phyloP scores from a whole-genome alignment of 2,329 filamentous ascomycete genomes.

The Cordyceps fumosorosea region DNA sequence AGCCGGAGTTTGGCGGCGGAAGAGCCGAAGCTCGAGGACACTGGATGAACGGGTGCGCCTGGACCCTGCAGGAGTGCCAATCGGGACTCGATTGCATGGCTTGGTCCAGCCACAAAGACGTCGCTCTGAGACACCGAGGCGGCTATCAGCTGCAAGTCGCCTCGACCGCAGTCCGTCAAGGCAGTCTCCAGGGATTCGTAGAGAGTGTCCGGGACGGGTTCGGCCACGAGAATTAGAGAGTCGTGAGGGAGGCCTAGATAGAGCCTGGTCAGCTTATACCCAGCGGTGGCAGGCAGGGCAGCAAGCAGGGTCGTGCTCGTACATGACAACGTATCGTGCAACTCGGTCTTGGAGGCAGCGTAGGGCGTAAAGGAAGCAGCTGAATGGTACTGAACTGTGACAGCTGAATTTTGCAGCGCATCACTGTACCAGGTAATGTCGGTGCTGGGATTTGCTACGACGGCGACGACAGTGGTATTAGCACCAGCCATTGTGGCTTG shows the following conservation, averaged over 20 bases:
- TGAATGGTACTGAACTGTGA: neutral
- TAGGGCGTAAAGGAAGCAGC: neutral
- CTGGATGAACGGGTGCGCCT: neutral
- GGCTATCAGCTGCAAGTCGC: neutral
- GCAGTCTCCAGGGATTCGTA: neutral
- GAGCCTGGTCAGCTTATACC: neutral
- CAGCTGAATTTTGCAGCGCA: neutral
- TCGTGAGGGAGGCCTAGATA: neutral
- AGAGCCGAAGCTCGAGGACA: neutral
- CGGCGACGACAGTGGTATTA: neutral
- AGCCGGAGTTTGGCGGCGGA: constrained; percentile 39
- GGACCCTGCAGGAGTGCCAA: neutral
- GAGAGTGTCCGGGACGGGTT: neutral
- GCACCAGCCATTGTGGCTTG: neutral
- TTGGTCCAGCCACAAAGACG: neutral
- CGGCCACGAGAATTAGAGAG: neutral
- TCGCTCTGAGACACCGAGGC: neutral
- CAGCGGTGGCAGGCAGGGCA: neutral
- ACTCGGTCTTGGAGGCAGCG: neutral
- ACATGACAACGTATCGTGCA: neutral
- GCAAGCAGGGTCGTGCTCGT: too few species aligned
- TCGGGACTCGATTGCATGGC: neutral
- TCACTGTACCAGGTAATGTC: neutral
- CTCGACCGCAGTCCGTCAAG: neutral
- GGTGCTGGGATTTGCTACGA: neutral